phyloP scores from a whole-genome alignment of 2,329 filamentous ascomycete species.

The Neonectria neomacrospora region DNA sequence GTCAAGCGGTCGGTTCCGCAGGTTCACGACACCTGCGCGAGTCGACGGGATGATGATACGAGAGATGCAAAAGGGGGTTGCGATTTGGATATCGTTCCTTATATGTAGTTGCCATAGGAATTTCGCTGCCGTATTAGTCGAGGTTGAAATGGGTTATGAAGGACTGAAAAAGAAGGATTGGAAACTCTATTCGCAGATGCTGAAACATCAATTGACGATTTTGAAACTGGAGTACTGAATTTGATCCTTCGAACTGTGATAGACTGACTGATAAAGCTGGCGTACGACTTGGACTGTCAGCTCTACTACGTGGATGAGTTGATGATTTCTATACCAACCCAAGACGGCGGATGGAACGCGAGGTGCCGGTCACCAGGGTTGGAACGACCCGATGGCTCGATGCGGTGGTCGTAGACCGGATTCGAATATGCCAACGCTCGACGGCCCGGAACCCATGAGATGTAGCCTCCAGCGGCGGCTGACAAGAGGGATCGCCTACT shows the following conservation, averaged over 20 bases:
- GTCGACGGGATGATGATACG: not conserved
- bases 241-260: not conserved
- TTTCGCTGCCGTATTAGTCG: not conserved
- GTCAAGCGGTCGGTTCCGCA: conserved; percentile 7
- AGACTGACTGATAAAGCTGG: not conserved
- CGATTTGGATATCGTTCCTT: not conserved
- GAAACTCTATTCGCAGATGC: not conserved
- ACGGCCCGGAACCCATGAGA: not conserved
- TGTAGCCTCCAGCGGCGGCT: not conserved
- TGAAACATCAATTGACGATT: not conserved
- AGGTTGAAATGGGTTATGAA: conserved; percentile 2
- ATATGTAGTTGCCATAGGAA: not conserved
- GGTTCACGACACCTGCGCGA: not conserved
- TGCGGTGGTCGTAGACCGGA: not conserved
- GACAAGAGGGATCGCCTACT: not conserved
- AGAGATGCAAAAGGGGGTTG: not conserved
- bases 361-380: not conserved
- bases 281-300: not conserved
- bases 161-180: not conserved
- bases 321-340: not conserved
- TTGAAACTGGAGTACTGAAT: not conserved
- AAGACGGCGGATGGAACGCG: not conserved
- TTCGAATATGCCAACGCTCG: no score
- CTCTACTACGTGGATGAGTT: no score
- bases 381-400: not conserved